phyloP scores from a whole-genome alignment of 495 filamentous ascomycete species.

The Aspergillus nanangensis region DNA sequence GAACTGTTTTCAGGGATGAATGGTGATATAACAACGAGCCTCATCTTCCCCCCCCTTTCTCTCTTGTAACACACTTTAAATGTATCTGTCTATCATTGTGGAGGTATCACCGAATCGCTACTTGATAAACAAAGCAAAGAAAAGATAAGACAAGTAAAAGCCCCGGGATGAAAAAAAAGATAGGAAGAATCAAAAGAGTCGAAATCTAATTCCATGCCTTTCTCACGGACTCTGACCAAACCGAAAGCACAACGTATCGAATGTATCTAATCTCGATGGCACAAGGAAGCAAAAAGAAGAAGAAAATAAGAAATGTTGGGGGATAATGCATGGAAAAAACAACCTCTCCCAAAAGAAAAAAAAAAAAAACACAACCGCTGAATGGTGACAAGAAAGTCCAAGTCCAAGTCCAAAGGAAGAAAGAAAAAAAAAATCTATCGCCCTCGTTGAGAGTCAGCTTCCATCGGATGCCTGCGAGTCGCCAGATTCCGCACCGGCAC shows the following conservation, averaged over 20 bases:
- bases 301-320: not conserved
- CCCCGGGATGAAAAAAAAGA: no score
- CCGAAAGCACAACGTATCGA: no score
- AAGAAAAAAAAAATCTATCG: conserved; percentile 15
- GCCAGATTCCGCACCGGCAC: conserved; percentile 34
- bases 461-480: conserved; percentile 25
- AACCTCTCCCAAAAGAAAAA: not conserved
- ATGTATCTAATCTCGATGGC: no score
- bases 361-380: not conserved
- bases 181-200: no score
- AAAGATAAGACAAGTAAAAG: no score
- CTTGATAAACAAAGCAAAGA: no score
- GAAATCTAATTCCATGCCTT: no score
- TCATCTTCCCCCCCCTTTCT: conserved; percentile 6
- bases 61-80: not conserved
- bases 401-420: not conserved
- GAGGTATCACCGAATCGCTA: no score
- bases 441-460: conserved; percentile 24
- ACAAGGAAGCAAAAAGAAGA: not conserved
- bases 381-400: not conserved
- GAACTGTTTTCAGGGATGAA: conserved; percentile 43
- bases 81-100: not conserved
- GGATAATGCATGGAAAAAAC: not conserved
- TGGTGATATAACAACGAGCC: conserved; percentile 23
- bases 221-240: no score